Base-by-base conservation (phyloP, 768 basidiomycete genomes). In the Cystobasidium ongulense region DNA sequence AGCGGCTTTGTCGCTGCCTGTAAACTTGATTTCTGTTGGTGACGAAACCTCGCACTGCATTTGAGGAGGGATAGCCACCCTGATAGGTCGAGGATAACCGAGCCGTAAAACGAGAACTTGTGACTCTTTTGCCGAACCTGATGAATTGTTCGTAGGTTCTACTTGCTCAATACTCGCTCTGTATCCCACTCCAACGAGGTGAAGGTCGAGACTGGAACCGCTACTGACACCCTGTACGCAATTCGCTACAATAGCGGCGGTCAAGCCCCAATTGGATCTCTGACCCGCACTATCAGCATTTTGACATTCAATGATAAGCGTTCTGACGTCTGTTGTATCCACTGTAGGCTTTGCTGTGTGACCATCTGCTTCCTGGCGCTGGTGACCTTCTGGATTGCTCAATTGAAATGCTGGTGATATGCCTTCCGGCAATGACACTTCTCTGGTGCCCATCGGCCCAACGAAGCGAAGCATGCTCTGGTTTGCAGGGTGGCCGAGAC, bases 121-220 rank as follows among this genome's bases (percentile, higher is more conserved):
- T n/a, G n/a, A n/a, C n/a, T n/a, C n/a, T 15, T 59, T 31, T 59
- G 13, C 57, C 11, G 21, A 31, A 11, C 15, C 15, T 21, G 57
- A 59, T n/a, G 57, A 13, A 43, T 41, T 38, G 59, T 17, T n/a
- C 4, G 5, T 27, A 18, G 17, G 13, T 23, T 90, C 89, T 78
- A 90, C 89, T 11, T 86, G 85, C 82, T 99, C 95, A 72, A 97
- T 81, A 1, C 87, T 87, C 8, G 88, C 93, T 78, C 95, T 86
- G 83, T 92, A 99, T 1, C 95, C 94, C 38, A 99, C 92, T 21
- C 95, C 95, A 75, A 97, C 94, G 75, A 99, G 86, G 79, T 88
- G 89, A 18, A 99, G 81, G 17, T 91, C 88, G 10, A 91, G 85
- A 0, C 85, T 85, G 83, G 91, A 97, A 2, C 94, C 94, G 74